A percentile compares a stretch with the other conserved stretches of the same genome.
These are phyloP conservation scores for Zoysia japonica DNA, from an alignment of 176 grass and related monocot species.

Conservation along the genomic window DNA sequence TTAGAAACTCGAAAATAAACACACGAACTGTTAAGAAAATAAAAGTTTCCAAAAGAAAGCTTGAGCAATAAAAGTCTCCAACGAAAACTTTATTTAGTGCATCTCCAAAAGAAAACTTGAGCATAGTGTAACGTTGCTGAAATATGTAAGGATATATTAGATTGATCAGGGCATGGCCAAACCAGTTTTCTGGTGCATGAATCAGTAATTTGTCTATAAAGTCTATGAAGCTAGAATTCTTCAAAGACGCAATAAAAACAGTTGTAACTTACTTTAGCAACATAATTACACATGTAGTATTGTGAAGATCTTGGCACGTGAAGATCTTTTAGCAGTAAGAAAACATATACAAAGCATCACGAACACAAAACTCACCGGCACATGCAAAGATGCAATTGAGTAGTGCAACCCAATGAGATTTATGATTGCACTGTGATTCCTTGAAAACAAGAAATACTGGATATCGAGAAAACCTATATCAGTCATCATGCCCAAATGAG, in stretches of 20 bases:
- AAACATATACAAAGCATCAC: not conserved
- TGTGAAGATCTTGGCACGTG: not conserved
- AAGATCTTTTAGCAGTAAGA: not conserved
- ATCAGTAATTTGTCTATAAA: constrained; percentile 17
- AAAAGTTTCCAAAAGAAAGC: too few species aligned
- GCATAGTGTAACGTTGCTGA: not conserved
- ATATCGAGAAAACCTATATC: constrained; percentile 59
- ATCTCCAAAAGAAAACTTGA: not conserved
- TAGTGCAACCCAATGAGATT: too few species aligned
- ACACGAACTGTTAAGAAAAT: not conserved
- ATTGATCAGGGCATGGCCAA: not conserved
- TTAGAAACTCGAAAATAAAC: too few species aligned
- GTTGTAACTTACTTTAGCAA: not conserved
- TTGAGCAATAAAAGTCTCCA: too few species aligned
- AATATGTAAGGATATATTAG: not conserved
- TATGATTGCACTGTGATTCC: too few species aligned
- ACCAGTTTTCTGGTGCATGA: not conserved
- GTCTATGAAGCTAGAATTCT: not conserved
- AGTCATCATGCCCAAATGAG: constrained; percentile 41
- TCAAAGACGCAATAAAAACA: constrained; percentile 4
- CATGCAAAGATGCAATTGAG: too few species aligned
- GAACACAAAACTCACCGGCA: constrained; percentile 16
- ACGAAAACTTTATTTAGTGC: too few species aligned
- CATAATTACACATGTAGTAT: constrained; percentile 8
- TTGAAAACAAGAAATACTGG: constrained; percentile 27